A percentile compares a stretch with the other conserved stretches of the same genome.
phyloP scores from a whole-genome alignment of 306 rosid genomes.

The Begonia masoniana region DNA sequence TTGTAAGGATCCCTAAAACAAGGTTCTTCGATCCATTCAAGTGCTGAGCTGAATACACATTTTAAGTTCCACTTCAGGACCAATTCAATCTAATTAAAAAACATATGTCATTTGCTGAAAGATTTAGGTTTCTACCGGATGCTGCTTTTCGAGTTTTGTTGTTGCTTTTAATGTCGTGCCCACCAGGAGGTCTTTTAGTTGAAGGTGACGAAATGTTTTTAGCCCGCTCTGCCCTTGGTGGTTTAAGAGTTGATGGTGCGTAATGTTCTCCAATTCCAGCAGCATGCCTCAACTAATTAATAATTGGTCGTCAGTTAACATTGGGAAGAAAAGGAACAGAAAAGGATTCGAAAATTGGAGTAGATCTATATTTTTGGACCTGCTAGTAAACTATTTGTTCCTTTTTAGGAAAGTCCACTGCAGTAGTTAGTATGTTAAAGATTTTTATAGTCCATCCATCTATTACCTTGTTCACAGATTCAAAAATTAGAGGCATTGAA shows the following conservation, averaged over 20 bases:
- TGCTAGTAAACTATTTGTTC: too few species aligned
- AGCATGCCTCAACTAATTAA: conserved; percentile 15
- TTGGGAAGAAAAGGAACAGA: conserved; percentile 1
- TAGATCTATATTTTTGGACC: neutral
- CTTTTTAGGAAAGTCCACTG: too few species aligned
- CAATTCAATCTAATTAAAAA: neutral
- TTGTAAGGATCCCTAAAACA: conserved; percentile 5
- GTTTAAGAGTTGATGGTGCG: conserved; percentile 21
- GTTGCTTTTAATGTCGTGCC: conserved; percentile 18
- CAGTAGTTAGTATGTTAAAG: too few species aligned
- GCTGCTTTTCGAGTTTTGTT: conserved; percentile 6
- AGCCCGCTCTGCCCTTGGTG: conserved; percentile 20
- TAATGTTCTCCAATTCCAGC: conserved; percentile 18
- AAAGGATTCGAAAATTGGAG: neutral
- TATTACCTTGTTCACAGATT: too few species aligned
- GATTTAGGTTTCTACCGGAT: conserved; percentile 17
- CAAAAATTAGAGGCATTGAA: too few species aligned
- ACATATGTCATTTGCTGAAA: neutral
- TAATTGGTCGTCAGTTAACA: conserved; percentile 3
- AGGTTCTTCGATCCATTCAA: conserved; percentile 10
- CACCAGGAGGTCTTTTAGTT: conserved; percentile 17
- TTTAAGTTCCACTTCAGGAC: neutral
- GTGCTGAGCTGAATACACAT: conserved; percentile 21
- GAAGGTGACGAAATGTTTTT: conserved; percentile 11
- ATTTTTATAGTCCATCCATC: too few species aligned